Conservation (phyloP, 208 protist genomes). For the Wallacemonas sp. region DNA sequence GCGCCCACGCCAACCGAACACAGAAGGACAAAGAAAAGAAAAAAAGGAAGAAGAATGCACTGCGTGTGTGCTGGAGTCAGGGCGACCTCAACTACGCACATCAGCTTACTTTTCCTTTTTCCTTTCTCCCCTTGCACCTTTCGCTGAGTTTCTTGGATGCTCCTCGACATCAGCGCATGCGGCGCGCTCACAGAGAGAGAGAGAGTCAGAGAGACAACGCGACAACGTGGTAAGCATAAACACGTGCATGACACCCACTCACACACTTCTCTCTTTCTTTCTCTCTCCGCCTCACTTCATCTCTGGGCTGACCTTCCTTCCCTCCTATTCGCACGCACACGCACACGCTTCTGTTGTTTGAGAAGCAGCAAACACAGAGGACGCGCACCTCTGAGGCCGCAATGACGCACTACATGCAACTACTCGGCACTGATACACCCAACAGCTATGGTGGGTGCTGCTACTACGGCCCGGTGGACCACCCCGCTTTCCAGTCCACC, state of each 20-base stretch:
- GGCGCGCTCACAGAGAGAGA: no score
- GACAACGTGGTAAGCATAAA: no score
- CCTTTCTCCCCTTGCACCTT: constrained; percentile 6
- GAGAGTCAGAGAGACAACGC: no score
- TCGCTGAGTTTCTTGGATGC: constrained; percentile 1
- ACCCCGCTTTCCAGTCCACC: constrained; percentile 27
- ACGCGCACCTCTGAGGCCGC: background rate
- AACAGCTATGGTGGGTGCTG: constrained; percentile 77
- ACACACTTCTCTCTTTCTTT: no score
- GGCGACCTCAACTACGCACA: background rate
- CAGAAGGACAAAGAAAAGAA: background rate
- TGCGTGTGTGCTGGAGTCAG: background rate
- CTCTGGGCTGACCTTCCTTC: constrained; percentile 4
- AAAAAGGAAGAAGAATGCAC: background rate
- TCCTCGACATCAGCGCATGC: no score
- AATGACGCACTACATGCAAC: constrained; percentile 69
- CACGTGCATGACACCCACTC: no score
- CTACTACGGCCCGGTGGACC: constrained; percentile 61
- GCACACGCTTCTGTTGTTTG: background rate
- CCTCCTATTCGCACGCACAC: background rate
- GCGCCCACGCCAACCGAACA: no score
- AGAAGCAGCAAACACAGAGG: constrained; percentile 1
- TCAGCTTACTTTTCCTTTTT: background rate
- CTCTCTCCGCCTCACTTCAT: constrained; percentile 4
- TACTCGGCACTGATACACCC: constrained; percentile 76